Evolutionary conservation across 1,139 yeast genomes (phyloP), one percentile per base, ranked within the genome.

Genomic region (Pichia sp.): DNA sequence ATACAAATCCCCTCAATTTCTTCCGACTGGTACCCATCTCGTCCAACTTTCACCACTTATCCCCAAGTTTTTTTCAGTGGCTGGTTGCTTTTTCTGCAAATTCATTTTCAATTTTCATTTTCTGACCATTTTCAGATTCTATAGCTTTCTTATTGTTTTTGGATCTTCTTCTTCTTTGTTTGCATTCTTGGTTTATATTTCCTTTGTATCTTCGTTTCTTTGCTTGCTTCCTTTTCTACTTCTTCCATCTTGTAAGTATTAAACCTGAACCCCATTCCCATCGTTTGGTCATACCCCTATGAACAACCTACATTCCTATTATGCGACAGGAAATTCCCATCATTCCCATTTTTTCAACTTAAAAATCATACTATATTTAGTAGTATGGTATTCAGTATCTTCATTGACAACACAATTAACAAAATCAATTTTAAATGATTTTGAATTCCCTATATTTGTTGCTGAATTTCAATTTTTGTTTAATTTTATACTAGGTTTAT

Each of bases 371-470:
- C 10, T 45, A 8, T 53, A 45, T 31, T 46, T 53, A 3, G 9
- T 46, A 6, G 18, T 49, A 31, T 77, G 81, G 81, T 77, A 77
- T 58, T 59, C 67, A 42, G 68, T 74, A 25, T 75, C 80, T 41
- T 72, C 80, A 13, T 57, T 74, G 9, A 77, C 81, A 3, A 72
- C 81, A 4, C 81, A 77, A 57, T 62, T 74, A 48, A 76, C 80
- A 28, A 77, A 75, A 53, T 49, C 66, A 22, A 74, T 76, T 7
- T 64, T 77, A 46, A 64, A 67, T n/a, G 67, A 67, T 50, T 74
- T 76, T 58, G 69, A 71, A 6, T 76, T 70, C 60, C 81, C 82
- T n/a, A 63, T 77, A 10, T 75, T 77, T 55, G 67, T 77, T 38
- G 74, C 80, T n/a, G 79, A 74, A 61, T 72, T 71, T 56, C 81